These are phyloP conservation scores for Globisporangium perplexum DNA, from an alignment of 352 stramenopile species.

Conservation along the genomic window DNA sequence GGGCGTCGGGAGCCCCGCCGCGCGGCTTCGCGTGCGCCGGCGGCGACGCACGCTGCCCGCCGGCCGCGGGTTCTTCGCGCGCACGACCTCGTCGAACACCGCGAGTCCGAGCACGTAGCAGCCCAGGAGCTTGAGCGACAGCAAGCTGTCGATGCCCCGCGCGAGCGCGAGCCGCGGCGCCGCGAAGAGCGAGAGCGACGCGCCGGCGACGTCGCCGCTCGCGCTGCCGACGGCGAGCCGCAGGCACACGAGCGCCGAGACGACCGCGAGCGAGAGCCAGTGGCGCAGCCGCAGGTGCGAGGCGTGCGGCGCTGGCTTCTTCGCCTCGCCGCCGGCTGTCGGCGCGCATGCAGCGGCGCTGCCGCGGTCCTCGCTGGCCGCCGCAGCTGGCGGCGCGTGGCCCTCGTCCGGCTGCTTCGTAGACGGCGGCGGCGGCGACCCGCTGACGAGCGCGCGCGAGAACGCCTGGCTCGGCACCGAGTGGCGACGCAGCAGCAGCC, in stretches of 20 bases:
- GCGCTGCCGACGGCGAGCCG: slow-evolving; percentile 22
- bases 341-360: too few species aligned
- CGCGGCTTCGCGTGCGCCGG: slow-evolving; percentile 2
- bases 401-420: background rate
- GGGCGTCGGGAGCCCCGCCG: background rate
- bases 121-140: slow-evolving; percentile 43
- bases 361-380: background rate
- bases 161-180: slow-evolving; percentile 8
- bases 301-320: slow-evolving; percentile 2
- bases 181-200: background rate
- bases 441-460: background rate
- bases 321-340: background rate
- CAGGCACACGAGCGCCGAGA: slow-evolving; percentile 27
- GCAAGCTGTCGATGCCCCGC: slow-evolving; percentile 33
- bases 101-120: slow-evolving; percentile 46
- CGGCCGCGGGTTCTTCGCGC: slow-evolving; percentile 10
- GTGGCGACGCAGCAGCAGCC: slow-evolving; percentile 9
- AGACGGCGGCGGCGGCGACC: background rate
- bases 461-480: slow-evolving; percentile 12
- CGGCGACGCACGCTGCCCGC: background rate
- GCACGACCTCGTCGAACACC: slow-evolving; percentile 42
- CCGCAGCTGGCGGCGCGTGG: background rate
- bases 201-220: background rate
- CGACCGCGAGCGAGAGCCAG: slow-evolving; percentile 30
- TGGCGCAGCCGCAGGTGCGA: slow-evolving; percentile 52